Conservation (phyloP, 768 basidiomycete genomes). For the Tylopilus plumbeoviolaceoides region DNA sequence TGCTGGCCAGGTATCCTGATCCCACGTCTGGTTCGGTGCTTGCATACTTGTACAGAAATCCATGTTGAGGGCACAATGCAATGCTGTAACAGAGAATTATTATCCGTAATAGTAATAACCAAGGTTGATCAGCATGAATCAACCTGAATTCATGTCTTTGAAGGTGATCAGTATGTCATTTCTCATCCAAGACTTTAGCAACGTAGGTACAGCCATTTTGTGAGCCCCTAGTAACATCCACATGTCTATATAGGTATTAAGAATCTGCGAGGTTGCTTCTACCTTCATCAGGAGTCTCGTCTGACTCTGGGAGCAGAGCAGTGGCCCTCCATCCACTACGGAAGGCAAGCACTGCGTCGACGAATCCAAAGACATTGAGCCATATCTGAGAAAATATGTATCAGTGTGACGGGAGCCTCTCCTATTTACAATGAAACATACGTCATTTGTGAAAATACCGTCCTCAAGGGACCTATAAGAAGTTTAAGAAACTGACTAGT, state of each 20-base stretch:
- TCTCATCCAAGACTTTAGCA: too few relatives aligned
- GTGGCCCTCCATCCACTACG: constrained; percentile 71
- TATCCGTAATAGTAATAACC: too few relatives aligned
- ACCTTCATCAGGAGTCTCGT: background rate
- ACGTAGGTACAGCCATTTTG: too few relatives aligned
- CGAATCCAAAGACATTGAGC: constrained; percentile 39
- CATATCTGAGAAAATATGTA: constrained; percentile 29
- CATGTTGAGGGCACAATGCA: too few relatives aligned
- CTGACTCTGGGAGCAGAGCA: constrained; percentile 25
- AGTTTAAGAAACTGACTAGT: background rate
- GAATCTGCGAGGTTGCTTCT: constrained; percentile 5
- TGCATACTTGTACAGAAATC: too few relatives aligned
- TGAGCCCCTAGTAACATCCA: too few relatives aligned
- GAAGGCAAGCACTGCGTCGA: constrained; percentile 59
- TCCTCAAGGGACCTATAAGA: constrained; percentile 57
- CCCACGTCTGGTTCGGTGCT: too few relatives aligned
- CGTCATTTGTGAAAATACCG: constrained; percentile 65
- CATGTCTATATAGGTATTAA: too few relatives aligned
- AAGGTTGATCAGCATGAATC: too few relatives aligned
- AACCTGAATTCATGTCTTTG: too few relatives aligned
- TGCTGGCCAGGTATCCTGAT: background rate
- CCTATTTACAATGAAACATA: constrained; percentile 28
- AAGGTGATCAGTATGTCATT: too few relatives aligned
- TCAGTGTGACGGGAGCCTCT: constrained; percentile 9
- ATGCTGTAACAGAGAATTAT: too few relatives aligned